Percentiles rank a stretch among this genome's conserved stretches.
These are phyloP conservation scores for Yamadazyma laniorum DNA, from an alignment of 805 yeast species.

Conservation along the genomic window DNA sequence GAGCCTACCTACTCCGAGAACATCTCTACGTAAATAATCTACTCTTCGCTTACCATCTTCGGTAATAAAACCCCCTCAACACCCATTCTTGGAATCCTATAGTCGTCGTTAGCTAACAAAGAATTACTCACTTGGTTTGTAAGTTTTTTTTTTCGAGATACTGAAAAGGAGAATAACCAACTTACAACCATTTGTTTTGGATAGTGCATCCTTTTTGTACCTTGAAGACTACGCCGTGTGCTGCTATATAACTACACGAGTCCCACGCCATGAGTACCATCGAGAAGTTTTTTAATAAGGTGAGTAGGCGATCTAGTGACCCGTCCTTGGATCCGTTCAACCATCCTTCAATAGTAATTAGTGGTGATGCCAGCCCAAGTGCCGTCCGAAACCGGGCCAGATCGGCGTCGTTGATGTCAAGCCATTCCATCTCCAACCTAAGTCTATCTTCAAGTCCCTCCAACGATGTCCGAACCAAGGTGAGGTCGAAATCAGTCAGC, in stretches of 20 bases:
- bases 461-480: constrained; percentile 2
- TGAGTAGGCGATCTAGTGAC: constrained; percentile 18
- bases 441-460: constrained; percentile 5
- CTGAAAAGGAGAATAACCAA: neutral
- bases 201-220: no score
- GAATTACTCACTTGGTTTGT: no score
- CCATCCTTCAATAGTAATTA: constrained; percentile 6
- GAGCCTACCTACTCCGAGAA: no score
- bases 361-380: constrained; percentile 2
- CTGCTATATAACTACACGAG: no score
- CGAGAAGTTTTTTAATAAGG: constrained; percentile 15
- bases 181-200: neutral
- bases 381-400: constrained; percentile 11
- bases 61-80: no score
- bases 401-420: constrained; percentile 13
- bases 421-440: constrained; percentile 2
- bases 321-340: constrained; percentile 11
- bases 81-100: no score
- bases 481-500: constrained; percentile 15
- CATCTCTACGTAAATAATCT: no score
- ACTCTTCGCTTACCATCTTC: no score
- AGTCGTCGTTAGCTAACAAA: no score
- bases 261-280: constrained; percentile 9
- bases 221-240: no score
- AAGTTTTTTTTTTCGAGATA: neutral